Percentiles rank a stretch among this genome's conserved stretches.
These are phyloP conservation scores for Penicillium janthinellum DNA, from an alignment of 2,329 filamentous ascomycete species.

Conservation along the genomic window DNA sequence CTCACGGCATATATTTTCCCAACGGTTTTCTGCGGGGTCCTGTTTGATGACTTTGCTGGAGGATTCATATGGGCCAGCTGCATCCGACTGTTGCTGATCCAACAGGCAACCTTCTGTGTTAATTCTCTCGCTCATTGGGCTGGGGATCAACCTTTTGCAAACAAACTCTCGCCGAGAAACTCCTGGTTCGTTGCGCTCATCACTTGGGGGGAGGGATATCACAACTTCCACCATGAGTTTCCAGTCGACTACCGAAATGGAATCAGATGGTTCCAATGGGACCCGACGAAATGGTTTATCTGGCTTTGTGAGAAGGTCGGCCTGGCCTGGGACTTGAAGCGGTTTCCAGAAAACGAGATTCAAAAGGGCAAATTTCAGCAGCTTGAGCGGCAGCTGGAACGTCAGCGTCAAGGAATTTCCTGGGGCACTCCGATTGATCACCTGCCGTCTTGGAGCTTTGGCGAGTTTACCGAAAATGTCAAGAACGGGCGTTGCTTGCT, in stretches of 20 bases:
- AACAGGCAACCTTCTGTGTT: slow-evolving; percentile 87
- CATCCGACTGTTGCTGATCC: slow-evolving; percentile 45
- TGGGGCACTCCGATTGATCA: background rate
- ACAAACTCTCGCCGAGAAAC: slow-evolving; percentile 82
- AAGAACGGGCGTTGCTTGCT: background rate
- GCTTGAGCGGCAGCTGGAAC: background rate
- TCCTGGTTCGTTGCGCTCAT: slow-evolving; percentile 79
- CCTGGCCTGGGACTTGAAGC: slow-evolving; percentile 1
- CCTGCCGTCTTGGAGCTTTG: background rate
- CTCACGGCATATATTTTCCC: slow-evolving; percentile 1
- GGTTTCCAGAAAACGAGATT: slow-evolving; percentile 2
- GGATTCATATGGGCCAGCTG: slow-evolving; percentile 8
- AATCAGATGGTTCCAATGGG: slow-evolving; percentile 83
- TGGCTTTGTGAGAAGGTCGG: slow-evolving; percentile 39
- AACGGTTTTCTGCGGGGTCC: slow-evolving; percentile 1
- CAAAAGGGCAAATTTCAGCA: slow-evolving; percentile 3
- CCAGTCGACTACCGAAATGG: slow-evolving; percentile 87
- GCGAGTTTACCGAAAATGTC: background rate
- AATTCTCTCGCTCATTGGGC: slow-evolving; percentile 87
- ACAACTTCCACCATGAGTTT: slow-evolving; percentile 92
- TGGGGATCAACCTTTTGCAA: slow-evolving; percentile 76
- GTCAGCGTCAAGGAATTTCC: background rate
- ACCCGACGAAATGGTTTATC: slow-evolving; percentile 85
- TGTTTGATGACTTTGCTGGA: slow-evolving; percentile 2
- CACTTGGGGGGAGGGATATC: slow-evolving; percentile 81